A percentile compares a stretch with the other conserved stretches of the same genome.
These are phyloP conservation scores for Alternaria postmessia DNA, from an alignment of 2,329 filamentous ascomycete species.

Conservation along the genomic window DNA sequence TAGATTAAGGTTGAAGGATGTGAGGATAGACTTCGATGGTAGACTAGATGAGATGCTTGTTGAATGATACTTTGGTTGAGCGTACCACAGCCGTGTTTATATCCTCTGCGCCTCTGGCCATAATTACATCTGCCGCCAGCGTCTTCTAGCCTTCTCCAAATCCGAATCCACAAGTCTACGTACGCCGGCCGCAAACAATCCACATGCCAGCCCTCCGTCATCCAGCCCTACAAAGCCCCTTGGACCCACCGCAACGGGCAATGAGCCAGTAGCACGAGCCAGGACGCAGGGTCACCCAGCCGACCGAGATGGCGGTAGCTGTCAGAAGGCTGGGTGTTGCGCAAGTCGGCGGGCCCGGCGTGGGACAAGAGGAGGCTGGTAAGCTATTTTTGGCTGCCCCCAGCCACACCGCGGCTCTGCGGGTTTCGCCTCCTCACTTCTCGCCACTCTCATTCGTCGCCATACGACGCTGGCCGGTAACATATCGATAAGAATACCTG, in stretches of 20 bases:
- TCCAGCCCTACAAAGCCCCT: constrained; percentile 15
- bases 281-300: constrained; percentile 2
- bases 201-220: constrained; percentile 18
- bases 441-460: constrained; percentile 2
- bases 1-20: not conserved
- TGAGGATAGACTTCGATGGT: not conserved
- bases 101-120: constrained; percentile 6
- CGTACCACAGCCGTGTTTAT: constrained; percentile 12
- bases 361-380: constrained; percentile 7
- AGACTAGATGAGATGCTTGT: constrained; percentile 1
- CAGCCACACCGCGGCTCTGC: constrained; percentile 17
- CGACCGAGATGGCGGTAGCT: constrained; percentile 3
- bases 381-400: constrained; percentile 12
- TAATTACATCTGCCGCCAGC: constrained; percentile 3
- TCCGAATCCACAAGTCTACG: constrained; percentile 17
- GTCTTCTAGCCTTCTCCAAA: constrained; percentile 8
- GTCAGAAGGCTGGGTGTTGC: constrained; percentile 9
- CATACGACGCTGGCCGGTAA: not conserved
- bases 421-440: constrained; percentile 4
- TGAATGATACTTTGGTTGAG: not conserved
- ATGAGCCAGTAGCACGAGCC: constrained; percentile 9
- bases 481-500: constrained; percentile 1
- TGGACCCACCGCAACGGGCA: constrained; percentile 8
- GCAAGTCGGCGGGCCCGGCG: constrained; percentile 4
- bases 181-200: constrained; percentile 18